A percentile compares a stretch with the other conserved stretches of the same genome.
Conservation (phyloP, 2,329 filamentous ascomycete species). For the Zymoseptoria brevis region DNA sequence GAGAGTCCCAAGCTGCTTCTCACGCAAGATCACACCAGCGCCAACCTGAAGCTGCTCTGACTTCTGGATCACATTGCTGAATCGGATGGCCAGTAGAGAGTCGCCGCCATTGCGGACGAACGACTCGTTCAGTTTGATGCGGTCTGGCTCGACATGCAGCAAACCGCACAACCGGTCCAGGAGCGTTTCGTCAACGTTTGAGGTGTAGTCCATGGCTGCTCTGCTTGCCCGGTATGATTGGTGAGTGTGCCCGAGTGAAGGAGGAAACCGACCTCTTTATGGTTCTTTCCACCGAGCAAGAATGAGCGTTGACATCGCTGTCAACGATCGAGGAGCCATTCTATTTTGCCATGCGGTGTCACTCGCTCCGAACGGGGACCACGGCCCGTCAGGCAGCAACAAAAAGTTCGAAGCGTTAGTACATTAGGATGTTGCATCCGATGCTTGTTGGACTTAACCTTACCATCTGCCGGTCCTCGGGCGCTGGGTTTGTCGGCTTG, state of each 20-base stretch:
- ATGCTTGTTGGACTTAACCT: background rate
- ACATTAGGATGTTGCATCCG: background rate
- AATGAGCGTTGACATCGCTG: background rate
- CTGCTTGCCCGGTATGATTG: background rate
- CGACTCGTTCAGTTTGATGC: constrained; percentile 2
- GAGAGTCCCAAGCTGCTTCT: constrained; percentile 1
- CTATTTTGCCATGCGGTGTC: background rate
- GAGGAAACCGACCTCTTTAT: background rate
- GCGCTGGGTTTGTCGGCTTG: too few species aligned
- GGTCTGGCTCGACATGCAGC: background rate
- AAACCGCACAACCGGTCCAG: background rate
- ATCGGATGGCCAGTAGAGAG: constrained; percentile 2
- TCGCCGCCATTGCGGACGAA: constrained; percentile 3
- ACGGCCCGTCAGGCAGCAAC: background rate
- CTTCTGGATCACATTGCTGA: constrained; percentile 1
- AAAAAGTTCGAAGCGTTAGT: background rate
- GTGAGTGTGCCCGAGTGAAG: background rate
- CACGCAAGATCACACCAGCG: background rate
- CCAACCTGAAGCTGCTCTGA: background rate
- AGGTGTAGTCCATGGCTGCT: background rate
- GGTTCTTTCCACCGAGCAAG: background rate
- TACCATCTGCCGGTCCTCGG: background rate
- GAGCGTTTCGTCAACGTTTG: background rate
- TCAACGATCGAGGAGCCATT: background rate
- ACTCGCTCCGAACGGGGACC: background rate